Conservation (phyloP, 1,284 basidiomycete species). For the Abortiporus biennis region DNA sequence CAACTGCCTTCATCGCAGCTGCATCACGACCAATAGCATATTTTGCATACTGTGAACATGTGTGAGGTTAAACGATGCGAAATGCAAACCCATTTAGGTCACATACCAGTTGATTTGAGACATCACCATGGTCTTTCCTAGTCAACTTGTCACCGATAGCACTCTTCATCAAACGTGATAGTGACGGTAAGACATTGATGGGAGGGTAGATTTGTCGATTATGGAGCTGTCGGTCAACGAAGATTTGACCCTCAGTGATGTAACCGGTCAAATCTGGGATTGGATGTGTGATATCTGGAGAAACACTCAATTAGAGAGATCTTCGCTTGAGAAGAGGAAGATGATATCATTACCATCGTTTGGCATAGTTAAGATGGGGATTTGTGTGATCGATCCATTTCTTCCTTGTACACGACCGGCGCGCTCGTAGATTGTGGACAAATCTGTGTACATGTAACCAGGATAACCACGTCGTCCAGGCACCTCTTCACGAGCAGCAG, state of each 20-base stretch:
- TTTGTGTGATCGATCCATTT: slow-evolving; percentile 99
- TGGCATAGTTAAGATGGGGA: slow-evolving; percentile 99
- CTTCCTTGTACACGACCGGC: slow-evolving; percentile 97
- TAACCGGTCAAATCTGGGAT: slow-evolving; percentile 99
- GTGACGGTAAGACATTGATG: slow-evolving; percentile 97
- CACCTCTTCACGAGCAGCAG: slow-evolving; percentile 98
- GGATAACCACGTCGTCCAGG: slow-evolving; percentile 99
- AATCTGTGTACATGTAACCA: slow-evolving; percentile 98
- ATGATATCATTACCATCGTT: slow-evolving; percentile 73
- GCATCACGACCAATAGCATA: slow-evolving; percentile 98
- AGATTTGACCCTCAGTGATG: slow-evolving; percentile 99
- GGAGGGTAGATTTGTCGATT: slow-evolving; percentile 98
- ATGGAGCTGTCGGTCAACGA: slow-evolving; percentile 92
- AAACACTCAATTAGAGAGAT: background rate
- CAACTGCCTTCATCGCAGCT: slow-evolving; percentile 98
- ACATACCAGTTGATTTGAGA: slow-evolving; percentile 88
- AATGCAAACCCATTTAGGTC: slow-evolving; percentile 19
- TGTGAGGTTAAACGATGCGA: slow-evolving; percentile 12
- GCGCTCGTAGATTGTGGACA: slow-evolving; percentile 99
- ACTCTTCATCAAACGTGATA: slow-evolving; percentile 99
- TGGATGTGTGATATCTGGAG: slow-evolving; percentile 95
- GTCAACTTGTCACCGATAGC: slow-evolving; percentile 98
- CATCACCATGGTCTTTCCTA: slow-evolving; percentile 97
- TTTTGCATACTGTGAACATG: slow-evolving; percentile 72
- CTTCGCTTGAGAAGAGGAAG: slow-evolving; percentile 5